phyloP scores from a whole-genome alignment of 2,329 filamentous ascomycete species.

The Aureobasidium lini region DNA sequence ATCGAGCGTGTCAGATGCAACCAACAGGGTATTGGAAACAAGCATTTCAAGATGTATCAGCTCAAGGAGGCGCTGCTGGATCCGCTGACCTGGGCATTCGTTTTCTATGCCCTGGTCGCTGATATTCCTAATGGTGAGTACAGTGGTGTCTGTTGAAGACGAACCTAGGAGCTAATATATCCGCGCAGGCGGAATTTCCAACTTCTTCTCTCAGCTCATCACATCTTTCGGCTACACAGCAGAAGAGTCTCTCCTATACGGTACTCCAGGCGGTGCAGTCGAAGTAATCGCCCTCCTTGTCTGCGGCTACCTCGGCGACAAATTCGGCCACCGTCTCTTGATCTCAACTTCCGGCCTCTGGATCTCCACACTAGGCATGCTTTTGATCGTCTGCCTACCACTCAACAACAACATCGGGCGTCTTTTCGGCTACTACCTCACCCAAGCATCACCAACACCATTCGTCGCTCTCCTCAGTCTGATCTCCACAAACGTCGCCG shows the following conservation, averaged over 20 bases:
- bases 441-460: conserved; percentile 50
- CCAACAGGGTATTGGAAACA: conserved; percentile 66
- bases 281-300: conserved; percentile 53
- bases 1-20: conserved; percentile 67
- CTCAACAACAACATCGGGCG: conserved; percentile 50
- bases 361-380: conserved; percentile 51
- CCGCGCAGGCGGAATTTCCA: conserved; percentile 42
- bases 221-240: conserved; percentile 57
- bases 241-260: conserved; percentile 56
- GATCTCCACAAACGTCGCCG: conserved; percentile 55
- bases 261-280: conserved; percentile 57
- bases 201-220: conserved; percentile 57
- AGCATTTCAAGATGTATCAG: conserved; percentile 62
- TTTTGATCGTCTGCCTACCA: conserved; percentile 58
- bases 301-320: conserved; percentile 51
- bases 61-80: conserved; percentile 52
- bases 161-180: background rate
- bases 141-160: too few relatives aligned
- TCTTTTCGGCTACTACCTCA: conserved; percentile 60
- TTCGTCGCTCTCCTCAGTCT: conserved; percentile 59
- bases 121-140: conserved; percentile 50
- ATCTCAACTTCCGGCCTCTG: conserved; percentile 47
- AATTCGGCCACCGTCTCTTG: conserved; percentile 50
- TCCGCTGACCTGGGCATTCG: conserved; percentile 54
- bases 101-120: conserved; percentile 48